Base-by-base conservation (phyloP, 805 yeast species). In the Kuraishia cidri region DNA sequence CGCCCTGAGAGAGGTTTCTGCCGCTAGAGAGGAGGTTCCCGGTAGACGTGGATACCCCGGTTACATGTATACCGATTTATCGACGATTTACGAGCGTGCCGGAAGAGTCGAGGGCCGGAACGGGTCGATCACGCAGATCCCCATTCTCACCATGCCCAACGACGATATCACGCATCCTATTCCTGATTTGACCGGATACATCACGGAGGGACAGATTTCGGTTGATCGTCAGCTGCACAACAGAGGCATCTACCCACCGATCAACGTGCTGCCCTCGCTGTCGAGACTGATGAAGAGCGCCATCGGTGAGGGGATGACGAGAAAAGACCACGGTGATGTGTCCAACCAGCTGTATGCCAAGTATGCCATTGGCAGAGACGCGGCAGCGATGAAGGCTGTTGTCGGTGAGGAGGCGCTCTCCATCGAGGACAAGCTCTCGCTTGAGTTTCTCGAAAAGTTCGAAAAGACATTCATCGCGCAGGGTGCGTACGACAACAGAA, bases 1-100 rank as follows among this genome's bases (percentile, higher is more conserved):
- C 61, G 99, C 99, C 26, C 70, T 92, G 56, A 88, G 99, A 79
- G 99, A 92, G 69, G 98, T 92, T 32, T 87, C 97, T 42, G 98
- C 99, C 40, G 99, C 99, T 31, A 87, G 99, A 73, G 99, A 92
- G 66, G 98, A 94, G 68, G 98, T 92, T 30, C 98, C 98, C 57
- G 99, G 99, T 73, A 87, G 99, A 76, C 87, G 99, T 79, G 99
- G 99, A 72, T 92, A 92, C 64, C 99, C 99, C 44, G 99, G 99
- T 83, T 92, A 92, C 64, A 92, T 92, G 99, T 92, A 92, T 69
- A 92, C 99, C 30, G 99, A 92, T 80, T 85, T 92, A 71, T 85
- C 97, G 32, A 92, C 97, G 33, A 87, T 92, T 54, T 92, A 92
- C 62, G 99, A 92, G 69, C 85, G 99, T 72, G 99, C 99, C 29